Evolutionary conservation across 305 asterid genomes (phyloP).

Genomic region (Solanum hybrid): DNA sequence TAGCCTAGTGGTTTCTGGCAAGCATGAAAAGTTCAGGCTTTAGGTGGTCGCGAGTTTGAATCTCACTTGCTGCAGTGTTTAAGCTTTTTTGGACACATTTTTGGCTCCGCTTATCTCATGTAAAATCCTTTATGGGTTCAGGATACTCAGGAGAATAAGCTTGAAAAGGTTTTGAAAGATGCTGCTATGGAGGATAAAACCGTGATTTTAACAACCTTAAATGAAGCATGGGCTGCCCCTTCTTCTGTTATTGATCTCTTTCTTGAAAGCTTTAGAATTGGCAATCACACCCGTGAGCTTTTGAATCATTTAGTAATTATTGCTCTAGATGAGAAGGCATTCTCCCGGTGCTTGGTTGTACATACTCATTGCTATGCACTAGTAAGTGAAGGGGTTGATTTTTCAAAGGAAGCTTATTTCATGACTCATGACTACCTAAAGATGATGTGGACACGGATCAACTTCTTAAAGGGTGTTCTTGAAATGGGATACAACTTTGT

Average conservation of each 20-base stretch:
- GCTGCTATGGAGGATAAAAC: conserved; percentile 7
- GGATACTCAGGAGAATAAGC: not conserved
- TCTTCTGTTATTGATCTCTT: conserved; percentile 11
- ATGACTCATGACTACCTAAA: conserved; percentile 9
- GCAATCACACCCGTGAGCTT: conserved; percentile 5
- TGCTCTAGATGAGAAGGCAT: conserved; percentile 10
- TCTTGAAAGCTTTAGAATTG: conserved; percentile 15
- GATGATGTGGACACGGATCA: conserved; percentile 14
- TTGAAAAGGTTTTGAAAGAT: not conserved
- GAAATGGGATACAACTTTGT: conserved; percentile 15
- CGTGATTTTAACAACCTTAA: conserved; percentile 14
- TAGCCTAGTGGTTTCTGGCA: not conserved
- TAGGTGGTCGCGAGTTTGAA: not conserved
- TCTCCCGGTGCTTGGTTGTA: not conserved
- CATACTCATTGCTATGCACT: conserved; percentile 13
- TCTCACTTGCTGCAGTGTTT: not conserved
- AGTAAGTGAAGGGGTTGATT: conserved; percentile 6
- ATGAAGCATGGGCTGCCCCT: conserved; percentile 15
- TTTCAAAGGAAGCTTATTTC: conserved; percentile 10
- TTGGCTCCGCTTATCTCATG: not conserved
- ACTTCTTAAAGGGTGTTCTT: conserved; percentile 3
- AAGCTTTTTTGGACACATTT: not conserved
- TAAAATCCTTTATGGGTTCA: not conserved
- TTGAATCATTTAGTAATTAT: conserved; percentile 11
- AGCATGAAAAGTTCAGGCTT: not conserved